phyloP scores from a whole-genome alignment of 805 yeast genomes.

The Cyberlindnera lachancei region DNA sequence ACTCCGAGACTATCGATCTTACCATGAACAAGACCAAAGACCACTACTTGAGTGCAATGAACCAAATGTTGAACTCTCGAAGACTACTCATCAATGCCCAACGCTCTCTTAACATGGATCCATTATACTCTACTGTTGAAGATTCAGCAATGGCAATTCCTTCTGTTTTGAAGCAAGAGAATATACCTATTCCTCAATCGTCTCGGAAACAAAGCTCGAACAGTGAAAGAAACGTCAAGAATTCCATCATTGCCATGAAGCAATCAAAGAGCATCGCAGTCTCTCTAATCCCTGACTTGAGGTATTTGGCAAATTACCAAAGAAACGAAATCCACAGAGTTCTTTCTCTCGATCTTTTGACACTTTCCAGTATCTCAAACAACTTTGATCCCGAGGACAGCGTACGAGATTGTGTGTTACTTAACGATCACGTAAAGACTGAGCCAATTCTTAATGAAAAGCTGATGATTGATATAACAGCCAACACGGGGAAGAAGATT shows the following conservation, averaged over 20 bases:
- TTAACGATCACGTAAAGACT: constrained; percentile 22
- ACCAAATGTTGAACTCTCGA: constrained; percentile 25
- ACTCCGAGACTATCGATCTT: constrained; percentile 12
- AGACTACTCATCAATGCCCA: constrained; percentile 25
- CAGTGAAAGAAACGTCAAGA: constrained; percentile 17
- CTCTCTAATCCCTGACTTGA: constrained; percentile 12
- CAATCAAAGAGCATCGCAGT: constrained; percentile 17
- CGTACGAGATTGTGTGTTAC: constrained; percentile 15
- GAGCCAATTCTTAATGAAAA: constrained; percentile 23
- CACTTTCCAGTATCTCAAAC: constrained; percentile 21
- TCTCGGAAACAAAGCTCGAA: constrained; percentile 13
- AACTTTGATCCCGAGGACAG: constrained; percentile 11
- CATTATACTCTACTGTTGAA: constrained; percentile 39
- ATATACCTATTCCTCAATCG: constrained; percentile 1
- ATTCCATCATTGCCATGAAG: constrained; percentile 16
- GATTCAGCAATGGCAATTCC: constrained; percentile 46
- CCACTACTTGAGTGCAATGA: constrained; percentile 18
- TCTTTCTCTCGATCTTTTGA: constrained; percentile 17
- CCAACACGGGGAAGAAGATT: constrained; percentile 6
- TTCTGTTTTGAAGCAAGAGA: constrained; percentile 15
- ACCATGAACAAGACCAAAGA: constrained; percentile 11
- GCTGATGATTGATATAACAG: constrained; percentile 14
- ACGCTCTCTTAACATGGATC: constrained; percentile 32
- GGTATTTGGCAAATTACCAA: constrained; percentile 21
- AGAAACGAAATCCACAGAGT: constrained; percentile 20